These are phyloP conservation scores for Solanum hybrid DNA, from an alignment of 305 asterid genomes.

Conservation along the genomic window DNA sequence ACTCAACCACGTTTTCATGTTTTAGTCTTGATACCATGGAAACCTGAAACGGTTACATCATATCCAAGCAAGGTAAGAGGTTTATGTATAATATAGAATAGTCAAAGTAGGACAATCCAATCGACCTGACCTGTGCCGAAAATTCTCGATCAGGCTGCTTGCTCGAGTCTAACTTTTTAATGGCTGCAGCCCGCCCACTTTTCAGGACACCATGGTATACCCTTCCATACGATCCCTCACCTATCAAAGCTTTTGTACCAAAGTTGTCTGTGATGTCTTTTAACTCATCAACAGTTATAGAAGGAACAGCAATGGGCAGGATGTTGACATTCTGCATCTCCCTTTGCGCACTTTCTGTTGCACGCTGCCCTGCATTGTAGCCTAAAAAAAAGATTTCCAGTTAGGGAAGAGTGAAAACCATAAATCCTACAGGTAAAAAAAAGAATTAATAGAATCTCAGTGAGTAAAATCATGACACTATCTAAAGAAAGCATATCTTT, in stretches of 20 bases:
- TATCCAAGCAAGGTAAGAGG: background rate
- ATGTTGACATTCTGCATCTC: slow-evolving; percentile 37
- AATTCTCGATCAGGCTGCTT: slow-evolving; percentile 81
- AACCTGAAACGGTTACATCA: slow-evolving; percentile 12
- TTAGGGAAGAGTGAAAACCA: background rate
- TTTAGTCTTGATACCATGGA: slow-evolving; percentile 34
- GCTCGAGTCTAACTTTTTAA: slow-evolving; percentile 74
- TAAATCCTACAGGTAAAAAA: background rate
- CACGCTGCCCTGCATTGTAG: slow-evolving; percentile 35
- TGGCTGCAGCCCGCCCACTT: slow-evolving; percentile 59
- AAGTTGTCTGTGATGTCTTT: slow-evolving; percentile 68
- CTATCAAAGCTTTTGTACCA: slow-evolving; percentile 55
- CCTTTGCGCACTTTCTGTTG: slow-evolving; percentile 45
- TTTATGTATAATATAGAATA: background rate
- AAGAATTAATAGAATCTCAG: background rate
- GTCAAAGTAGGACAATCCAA: background rate
- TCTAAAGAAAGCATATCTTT: background rate
- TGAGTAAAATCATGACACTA: background rate
- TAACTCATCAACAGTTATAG: slow-evolving; percentile 57
- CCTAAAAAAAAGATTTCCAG: background rate
- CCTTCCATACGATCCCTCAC: slow-evolving; percentile 80
- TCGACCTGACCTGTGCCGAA: slow-evolving; percentile 34
- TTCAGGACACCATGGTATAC: slow-evolving; percentile 60
- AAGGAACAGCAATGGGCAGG: slow-evolving; percentile 63
- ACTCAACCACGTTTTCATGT: slow-evolving; percentile 26